Percentiles rank a stretch among this genome's conserved stretches.
These are phyloP conservation scores for Cryphonectria naterciae DNA, from an alignment of 2,329 filamentous ascomycete species.

Conservation along the genomic window DNA sequence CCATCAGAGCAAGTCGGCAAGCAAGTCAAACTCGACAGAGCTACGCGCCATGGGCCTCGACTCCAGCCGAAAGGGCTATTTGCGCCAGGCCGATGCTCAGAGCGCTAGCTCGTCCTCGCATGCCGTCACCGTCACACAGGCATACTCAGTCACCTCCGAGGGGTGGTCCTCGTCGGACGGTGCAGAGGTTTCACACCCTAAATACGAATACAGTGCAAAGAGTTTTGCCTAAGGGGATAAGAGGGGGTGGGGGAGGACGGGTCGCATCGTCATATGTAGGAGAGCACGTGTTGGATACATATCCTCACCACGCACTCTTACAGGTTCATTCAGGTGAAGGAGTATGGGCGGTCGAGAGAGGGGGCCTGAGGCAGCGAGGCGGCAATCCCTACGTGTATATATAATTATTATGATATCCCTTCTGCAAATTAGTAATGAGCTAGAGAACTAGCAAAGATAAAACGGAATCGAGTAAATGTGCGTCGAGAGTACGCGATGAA, in stretches of 20 bases:
- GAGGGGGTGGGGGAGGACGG: not conserved
- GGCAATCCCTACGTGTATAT: not conserved
- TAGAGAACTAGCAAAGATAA: not conserved
- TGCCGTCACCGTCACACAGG: not conserved
- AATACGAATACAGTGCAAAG: not conserved
- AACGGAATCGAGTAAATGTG: not conserved
- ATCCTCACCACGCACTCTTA: not conserved
- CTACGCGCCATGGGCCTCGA: slow-evolving; percentile 1
- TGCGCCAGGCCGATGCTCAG: not conserved
- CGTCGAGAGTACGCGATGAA: no score
- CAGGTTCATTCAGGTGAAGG: not conserved
- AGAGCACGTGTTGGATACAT: not conserved
- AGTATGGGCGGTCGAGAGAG: not conserved
- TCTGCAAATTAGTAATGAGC: not conserved
- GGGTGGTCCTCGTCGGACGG: not conserved
- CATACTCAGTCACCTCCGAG: not conserved
- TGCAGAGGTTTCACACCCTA: not conserved
- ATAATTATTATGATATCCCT: not conserved
- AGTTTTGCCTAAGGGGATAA: not conserved
- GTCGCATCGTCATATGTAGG: not conserved
- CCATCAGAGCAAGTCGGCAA: not conserved
- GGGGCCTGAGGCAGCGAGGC: not conserved
- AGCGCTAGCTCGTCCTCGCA: not conserved
- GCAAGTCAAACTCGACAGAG: not conserved
- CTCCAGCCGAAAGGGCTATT: not conserved